Conservation (phyloP, 257 asterid species). For the Scutellaria galericulata region DNA sequence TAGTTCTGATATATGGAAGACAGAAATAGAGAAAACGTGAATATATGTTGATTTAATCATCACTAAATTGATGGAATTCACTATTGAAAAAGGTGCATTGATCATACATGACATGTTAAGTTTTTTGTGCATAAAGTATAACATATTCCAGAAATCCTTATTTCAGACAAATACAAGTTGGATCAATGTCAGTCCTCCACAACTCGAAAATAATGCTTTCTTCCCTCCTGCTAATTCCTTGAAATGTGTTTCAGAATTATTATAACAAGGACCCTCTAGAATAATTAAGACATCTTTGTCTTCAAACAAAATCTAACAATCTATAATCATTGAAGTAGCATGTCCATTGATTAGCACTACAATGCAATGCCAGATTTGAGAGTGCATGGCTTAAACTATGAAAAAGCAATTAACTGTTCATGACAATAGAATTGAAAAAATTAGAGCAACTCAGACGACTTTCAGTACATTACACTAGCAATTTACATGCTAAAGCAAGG, state of each 20-base stretch:
- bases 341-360: no score
- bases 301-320: neutral
- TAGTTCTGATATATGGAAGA: slow-evolving; percentile 14
- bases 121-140: slow-evolving; percentile 6
- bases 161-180: neutral
- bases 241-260: slow-evolving; percentile 4
- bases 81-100: slow-evolving; percentile 9
- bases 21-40: slow-evolving; percentile 8
- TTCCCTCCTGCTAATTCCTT: neutral
- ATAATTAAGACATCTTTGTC: slow-evolving; percentile 20
- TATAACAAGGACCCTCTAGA: neutral
- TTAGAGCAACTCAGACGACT: neutral
- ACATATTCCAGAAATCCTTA: slow-evolving; percentile 17
- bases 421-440: slow-evolving; percentile 11
- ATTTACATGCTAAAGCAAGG: slow-evolving; percentile 8
- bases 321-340: neutral
- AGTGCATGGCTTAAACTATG: slow-evolving; percentile 15
- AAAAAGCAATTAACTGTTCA: slow-evolving; percentile 8
- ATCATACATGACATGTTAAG: slow-evolving; percentile 11
- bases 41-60: neutral
- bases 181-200: neutral
- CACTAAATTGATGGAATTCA: slow-evolving; percentile 15
- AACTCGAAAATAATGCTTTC: no score
- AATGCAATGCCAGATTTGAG: slow-evolving; percentile 14
- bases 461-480: slow-evolving; percentile 8